A percentile compares a stretch with the other conserved stretches of the same genome.
Conservation (phyloP, 495 filamentous ascomycete genomes). For the Bathelium albidoporum region DNA sequence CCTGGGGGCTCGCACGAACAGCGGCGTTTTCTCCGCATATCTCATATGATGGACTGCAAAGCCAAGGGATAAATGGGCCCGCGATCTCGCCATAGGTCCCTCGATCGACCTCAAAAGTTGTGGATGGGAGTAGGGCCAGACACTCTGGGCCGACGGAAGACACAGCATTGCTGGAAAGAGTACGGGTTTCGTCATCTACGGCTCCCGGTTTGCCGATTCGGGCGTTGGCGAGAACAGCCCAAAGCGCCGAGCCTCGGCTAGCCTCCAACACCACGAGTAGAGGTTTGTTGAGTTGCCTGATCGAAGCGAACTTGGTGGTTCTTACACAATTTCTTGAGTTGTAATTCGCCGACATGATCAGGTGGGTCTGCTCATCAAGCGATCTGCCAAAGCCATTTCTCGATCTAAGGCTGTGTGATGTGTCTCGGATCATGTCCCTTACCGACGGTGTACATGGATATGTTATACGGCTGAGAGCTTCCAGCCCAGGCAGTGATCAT, state of each 20-base stretch:
- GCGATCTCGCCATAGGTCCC: no score
- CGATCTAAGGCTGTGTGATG: background rate
- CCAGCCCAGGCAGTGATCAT: background rate
- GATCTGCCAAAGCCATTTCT: background rate
- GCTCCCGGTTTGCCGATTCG: background rate
- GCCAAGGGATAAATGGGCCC: no score
- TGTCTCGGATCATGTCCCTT: background rate
- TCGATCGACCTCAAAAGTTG: no score
- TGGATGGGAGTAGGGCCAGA: no score
- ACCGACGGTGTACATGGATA: background rate
- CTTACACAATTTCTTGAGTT: background rate
- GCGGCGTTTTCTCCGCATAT: no score
- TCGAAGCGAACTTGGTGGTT: background rate
- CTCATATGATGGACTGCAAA: no score
- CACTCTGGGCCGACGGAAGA: no score
- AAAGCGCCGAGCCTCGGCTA: background rate
- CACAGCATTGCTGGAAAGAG: no score
- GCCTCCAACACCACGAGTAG: background rate
- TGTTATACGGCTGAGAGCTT: background rate
- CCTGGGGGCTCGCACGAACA: no score
- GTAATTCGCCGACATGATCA: background rate
- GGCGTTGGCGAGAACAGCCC: background rate
- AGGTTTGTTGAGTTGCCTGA: background rate
- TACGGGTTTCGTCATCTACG: no score
- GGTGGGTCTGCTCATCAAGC: background rate